Conservation (phyloP, 768 basidiomycete species). For the Chalciporus piperatus region DNA sequence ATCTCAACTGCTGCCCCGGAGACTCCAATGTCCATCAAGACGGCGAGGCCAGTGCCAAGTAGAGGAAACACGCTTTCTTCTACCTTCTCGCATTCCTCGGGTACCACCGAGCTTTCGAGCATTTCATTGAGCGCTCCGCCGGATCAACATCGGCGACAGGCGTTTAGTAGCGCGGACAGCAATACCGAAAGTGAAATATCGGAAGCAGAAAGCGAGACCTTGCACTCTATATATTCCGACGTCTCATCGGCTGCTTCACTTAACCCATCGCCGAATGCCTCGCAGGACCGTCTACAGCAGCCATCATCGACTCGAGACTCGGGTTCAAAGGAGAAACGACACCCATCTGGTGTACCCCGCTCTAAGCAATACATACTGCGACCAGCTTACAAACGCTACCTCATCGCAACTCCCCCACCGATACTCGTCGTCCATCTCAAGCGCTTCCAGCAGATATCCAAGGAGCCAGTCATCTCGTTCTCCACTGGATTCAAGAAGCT, state of each 20-base stretch:
- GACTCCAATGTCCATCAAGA: conserved; percentile 28
- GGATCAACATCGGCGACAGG: conserved; percentile 17
- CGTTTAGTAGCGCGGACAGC: conserved; percentile 23
- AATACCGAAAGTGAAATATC: conserved; percentile 32
- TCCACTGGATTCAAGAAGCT: conserved; percentile 81
- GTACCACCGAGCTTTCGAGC: conserved; percentile 18
- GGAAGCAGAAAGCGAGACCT: conserved; percentile 34
- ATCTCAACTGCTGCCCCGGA: conserved; percentile 53
- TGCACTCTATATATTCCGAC: conserved; percentile 31
- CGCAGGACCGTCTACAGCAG: conserved; percentile 25
- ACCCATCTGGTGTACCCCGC: conserved; percentile 32
- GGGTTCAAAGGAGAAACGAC: conserved; percentile 34
- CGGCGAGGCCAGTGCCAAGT: conserved; percentile 15
- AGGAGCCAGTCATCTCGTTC: conserved; percentile 59
- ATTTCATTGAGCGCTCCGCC: conserved; percentile 31
- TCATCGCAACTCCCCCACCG: conserved; percentile 82
- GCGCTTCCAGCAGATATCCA: conserved; percentile 84
- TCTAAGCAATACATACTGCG: conserved; percentile 69
- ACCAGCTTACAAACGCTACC: conserved; percentile 91
- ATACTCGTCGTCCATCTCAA: conserved; percentile 92
- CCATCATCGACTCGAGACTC: conserved; percentile 18
- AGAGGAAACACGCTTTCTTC: conserved; percentile 11
- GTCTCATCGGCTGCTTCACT: conserved; percentile 33
- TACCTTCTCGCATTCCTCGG: conserved; percentile 8
- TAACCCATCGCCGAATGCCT: conserved; percentile 29